Evolutionary conservation across 179 eudicot species (phyloP).

Genomic region (Spinacia oleracea): DNA sequence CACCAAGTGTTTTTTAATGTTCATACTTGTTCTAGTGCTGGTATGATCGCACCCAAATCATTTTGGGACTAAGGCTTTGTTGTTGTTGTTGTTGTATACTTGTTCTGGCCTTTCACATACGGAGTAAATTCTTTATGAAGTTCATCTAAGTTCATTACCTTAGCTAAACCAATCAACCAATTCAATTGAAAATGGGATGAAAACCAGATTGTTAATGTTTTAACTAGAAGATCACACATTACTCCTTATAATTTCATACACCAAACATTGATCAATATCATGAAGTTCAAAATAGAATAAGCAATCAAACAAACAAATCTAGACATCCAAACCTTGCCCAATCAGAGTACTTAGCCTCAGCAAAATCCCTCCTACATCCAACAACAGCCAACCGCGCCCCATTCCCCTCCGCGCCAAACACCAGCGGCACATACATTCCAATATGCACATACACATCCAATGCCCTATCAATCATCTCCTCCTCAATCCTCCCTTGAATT

Average conservation of each 20-base stretch:
- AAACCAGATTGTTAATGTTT: not conserved
- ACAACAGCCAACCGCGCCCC: slow-evolving; percentile 82
- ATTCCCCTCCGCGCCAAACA: slow-evolving; percentile 51
- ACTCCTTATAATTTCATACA: not conserved
- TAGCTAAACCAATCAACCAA: not conserved
- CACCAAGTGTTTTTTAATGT: not conserved
- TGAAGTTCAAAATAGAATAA: not conserved
- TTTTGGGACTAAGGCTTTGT: too few species aligned
- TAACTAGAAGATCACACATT: not conserved
- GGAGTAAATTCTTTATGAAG: too few species aligned
- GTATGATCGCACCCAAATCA: too few species aligned
- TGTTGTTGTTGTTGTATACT: too few species aligned
- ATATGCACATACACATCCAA: slow-evolving; percentile 79
- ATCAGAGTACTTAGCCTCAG: slow-evolving; percentile 85
- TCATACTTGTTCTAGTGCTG: too few species aligned
- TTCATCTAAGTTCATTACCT: not conserved
- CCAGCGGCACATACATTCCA: slow-evolving; percentile 68
- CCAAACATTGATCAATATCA: not conserved
- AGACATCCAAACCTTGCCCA: slow-evolving; percentile 78
- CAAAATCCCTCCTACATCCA: slow-evolving; percentile 65
- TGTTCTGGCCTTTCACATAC: not conserved
- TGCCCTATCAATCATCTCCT: slow-evolving; percentile 37
- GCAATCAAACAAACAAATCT: not conserved
- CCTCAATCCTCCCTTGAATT: slow-evolving; percentile 31
- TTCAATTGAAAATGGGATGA: not conserved